A percentile compares a stretch with the other conserved stretches of the same genome.
These are phyloP conservation scores for Eutrema yunnanense DNA, from an alignment of 345 rosid genomes.

Conservation along the genomic window DNA sequence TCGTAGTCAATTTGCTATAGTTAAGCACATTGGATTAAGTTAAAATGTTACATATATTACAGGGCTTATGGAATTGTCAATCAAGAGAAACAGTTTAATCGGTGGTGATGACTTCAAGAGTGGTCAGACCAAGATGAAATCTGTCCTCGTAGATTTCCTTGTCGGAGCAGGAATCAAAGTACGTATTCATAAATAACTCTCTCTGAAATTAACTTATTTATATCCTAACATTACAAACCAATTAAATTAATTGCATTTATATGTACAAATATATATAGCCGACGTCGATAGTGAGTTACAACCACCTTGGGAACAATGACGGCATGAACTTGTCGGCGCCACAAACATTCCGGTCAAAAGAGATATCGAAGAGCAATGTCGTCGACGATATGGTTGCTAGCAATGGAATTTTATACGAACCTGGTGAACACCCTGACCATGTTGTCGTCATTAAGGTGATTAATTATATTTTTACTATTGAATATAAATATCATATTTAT, in stretches of 20 bases:
- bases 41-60: conserved; percentile 1
- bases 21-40: not conserved
- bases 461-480: not conserved
- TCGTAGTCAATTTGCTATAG: not conserved
- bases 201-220: not conserved
- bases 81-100: conserved; percentile 69
- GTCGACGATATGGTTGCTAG: conserved; percentile 98
- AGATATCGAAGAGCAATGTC: conserved; percentile 94
- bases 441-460: conserved; percentile 97
- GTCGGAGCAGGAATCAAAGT: conserved; percentile 99
- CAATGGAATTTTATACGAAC: conserved; percentile 78
- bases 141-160: conserved; percentile 89
- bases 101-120: conserved; percentile 99
- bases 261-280: conserved; percentile 41
- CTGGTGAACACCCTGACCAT: conserved; percentile 98
- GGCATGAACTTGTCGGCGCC: conserved; percentile 99
- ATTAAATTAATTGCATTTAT: not conserved
- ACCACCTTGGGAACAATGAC: conserved; percentile 93
- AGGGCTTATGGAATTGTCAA: conserved; percentile 94
- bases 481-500: not conserved
- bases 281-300: conserved; percentile 95
- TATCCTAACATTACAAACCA: not conserved
- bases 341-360: conserved; percentile 92
- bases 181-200: not conserved
- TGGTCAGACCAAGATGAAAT: conserved; percentile 99